Percentiles rank a stretch among this genome's conserved stretches.
phyloP scores from a whole-genome alignment of 2,329 filamentous ascomycete genomes.

The Penicillium sp. region DNA sequence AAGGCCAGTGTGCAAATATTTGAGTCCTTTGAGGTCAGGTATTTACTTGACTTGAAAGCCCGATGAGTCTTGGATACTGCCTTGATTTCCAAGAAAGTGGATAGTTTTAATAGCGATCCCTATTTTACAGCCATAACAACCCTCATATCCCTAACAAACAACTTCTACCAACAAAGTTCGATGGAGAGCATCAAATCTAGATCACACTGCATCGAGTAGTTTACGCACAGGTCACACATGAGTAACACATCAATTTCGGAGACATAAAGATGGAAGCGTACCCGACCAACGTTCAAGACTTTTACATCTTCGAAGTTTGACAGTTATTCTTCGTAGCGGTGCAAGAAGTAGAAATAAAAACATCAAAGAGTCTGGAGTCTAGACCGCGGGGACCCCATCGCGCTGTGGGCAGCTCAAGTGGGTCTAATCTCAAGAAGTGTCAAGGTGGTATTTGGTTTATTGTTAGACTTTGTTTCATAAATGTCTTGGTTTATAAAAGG shows the following conservation, averaged over 20 bases:
- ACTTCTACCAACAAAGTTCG: background rate
- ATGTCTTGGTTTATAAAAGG: background rate
- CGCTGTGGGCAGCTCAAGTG: background rate
- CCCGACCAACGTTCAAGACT: background rate
- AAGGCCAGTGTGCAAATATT: no score
- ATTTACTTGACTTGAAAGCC: no score
- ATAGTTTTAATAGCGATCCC: no score
- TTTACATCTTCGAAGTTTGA: no score
- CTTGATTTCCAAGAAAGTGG: no score
- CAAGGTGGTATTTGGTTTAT: background rate
- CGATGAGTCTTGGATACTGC: no score
- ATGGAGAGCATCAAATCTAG: background rate
- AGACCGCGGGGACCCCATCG: background rate
- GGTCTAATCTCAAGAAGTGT: background rate
- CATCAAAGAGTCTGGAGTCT: background rate
- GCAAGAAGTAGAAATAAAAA: background rate
- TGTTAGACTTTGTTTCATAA: background rate
- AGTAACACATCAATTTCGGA: background rate
- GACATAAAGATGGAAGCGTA: background rate
- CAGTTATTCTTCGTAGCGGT: background rate
- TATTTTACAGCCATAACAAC: no score
- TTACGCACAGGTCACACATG: background rate
- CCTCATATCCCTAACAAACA: background rate
- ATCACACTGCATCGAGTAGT: background rate
- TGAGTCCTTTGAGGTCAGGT: no score